Evolutionary conservation across 2,329 filamentous ascomycete species (phyloP), one percentile per base, ranked within the genome.

Genomic region (Trichoderma aggressivum): DNA sequence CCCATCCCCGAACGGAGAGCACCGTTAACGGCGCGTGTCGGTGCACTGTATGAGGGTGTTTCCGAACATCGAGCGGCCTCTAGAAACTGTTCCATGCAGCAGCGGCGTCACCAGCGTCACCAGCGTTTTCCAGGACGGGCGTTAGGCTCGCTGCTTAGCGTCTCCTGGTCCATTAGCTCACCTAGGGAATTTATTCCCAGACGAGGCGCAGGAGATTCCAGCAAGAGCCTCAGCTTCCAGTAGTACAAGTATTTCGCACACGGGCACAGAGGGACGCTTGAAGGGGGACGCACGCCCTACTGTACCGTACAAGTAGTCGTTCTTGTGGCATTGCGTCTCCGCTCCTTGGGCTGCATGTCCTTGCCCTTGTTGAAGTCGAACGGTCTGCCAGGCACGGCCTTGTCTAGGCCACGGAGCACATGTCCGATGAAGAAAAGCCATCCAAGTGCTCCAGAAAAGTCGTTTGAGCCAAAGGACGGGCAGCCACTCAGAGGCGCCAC

Each of bases 291-390:
- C 32, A 59, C 53, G 7, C 64, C 55, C 36, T 59, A n/a, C n/a
- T n/a, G n/a, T n/a, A n/a, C n/a, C n/a, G n/a, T n/a, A n/a, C n/a
- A n/a, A n/a, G n/a, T n/a, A 26, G 47, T 68, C 26, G 34, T 50
- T 59, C 55, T 60, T 53, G 55, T 68, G 55, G 66, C 66, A 61
- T 36, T 69, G 56, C 34, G 56, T 69, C 56, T 69, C 66, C 56
- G 66, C 66, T 69, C 66, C 28, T 69, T 69, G 66, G 66, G 65
- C 65, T 68, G 65, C 65, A 68, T 60, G 65, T 39, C 36, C 65
- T 60, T 68, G 26, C 21, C 32, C 50, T 43, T 43, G 16, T n/a
- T 43, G 39, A 59, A 21, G 36, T 58, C 36, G 50, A 58, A 43
- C 28, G 7, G 58, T 59, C 39, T 68, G 65, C 65, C 55, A 68